Percentiles rank a stretch among this genome's conserved stretches.
Evolutionary conservation across 2,329 filamentous ascomycete species (phyloP).

Genomic region (Alternaria sp.): DNA sequence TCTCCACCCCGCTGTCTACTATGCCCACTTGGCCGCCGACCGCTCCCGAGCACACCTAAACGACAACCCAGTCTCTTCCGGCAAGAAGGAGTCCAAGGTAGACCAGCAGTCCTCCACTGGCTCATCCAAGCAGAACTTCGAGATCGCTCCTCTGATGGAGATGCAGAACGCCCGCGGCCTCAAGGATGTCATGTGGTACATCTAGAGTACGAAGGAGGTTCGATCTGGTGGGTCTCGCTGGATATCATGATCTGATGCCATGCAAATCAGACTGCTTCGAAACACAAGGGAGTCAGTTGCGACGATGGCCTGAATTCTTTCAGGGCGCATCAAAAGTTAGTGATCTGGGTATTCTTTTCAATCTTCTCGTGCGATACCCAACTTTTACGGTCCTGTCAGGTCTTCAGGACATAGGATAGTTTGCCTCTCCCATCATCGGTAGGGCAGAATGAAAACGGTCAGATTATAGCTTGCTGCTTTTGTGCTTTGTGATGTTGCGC

Average conservation of each 20-base stretch:
- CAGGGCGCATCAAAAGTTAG: slow-evolving; percentile 12
- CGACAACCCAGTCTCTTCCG: slow-evolving; percentile 48
- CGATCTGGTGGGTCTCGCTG: not conserved
- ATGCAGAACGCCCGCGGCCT: slow-evolving; percentile 54
- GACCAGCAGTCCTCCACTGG: slow-evolving; percentile 40
- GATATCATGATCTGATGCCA: not conserved
- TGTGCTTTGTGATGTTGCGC: not conserved
- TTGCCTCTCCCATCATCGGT: not conserved
- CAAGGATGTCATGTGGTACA: slow-evolving; percentile 60
- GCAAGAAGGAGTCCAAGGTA: slow-evolving; percentile 49
- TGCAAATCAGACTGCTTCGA: not conserved
- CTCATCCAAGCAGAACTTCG: slow-evolving; percentile 41
- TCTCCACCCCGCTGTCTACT: slow-evolving; percentile 89
- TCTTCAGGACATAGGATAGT: not conserved
- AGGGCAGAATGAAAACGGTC: slow-evolving; percentile 1
- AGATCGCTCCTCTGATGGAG: slow-evolving; percentile 52
- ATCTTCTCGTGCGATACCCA: slow-evolving; percentile 1
- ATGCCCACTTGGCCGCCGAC: slow-evolving; percentile 87
- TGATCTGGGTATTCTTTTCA: not conserved
- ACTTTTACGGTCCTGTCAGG: not conserved
- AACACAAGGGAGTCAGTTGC: slow-evolving; percentile 3
- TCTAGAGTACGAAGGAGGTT: slow-evolving; percentile 42
- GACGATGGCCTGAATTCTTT: slow-evolving; percentile 4
- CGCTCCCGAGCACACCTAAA: slow-evolving; percentile 81
- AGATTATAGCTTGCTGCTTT: not conserved